Base-by-base conservation (phyloP, 768 basidiomycete species). In the Termitomyces sp. region DNA sequence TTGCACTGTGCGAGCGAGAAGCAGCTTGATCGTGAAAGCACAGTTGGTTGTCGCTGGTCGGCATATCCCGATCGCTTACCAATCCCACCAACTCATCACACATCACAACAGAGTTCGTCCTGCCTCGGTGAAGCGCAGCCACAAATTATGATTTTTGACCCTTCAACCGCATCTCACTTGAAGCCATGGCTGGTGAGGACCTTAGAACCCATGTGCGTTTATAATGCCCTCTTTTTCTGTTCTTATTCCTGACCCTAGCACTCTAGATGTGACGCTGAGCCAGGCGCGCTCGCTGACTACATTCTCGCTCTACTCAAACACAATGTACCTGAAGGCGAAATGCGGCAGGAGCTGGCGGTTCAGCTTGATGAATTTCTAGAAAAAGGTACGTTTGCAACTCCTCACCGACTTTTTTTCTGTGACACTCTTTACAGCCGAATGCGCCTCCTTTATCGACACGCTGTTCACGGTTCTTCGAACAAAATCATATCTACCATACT, bases 341-440 rank as follows among this genome's bases (percentile, higher is more conserved):
- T 98, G 83, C 82, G 90, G 65, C 85, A 86, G 66, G 91, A 94
- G 70, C 78, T 97, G 58, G 71, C 79, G 1, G 68, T 81, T 0
- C 93, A 97, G 70, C 80, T 98, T 57, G 90, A 90, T 57, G 96
- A 97, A 74, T 98, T 98, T 73, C 82, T 98, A 28, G 95, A 96
- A 77, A 89, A 91, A 76, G 90, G 95, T 92, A 61, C 62, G 81
- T 70, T 20, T 33, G 32, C 12, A 20, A 7, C 28, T 55, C 12
- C 12, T 55, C 42, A 2, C 5, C n/a, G 42, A 44, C 40, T 55
- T 55, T 55, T n/a, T 55, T 42, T 24, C n/a, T 39, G 55, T 63
- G 57, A 60, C 58, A 54, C 46, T 58, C 64, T 55, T 64, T 55
- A 59, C 49, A 66, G 55, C 75, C 83, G 89, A 94, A 82, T 88